These are phyloP conservation scores for Ophiorrhiza pumila DNA, from an alignment of 257 asterid genomes.

Conservation along the genomic window DNA sequence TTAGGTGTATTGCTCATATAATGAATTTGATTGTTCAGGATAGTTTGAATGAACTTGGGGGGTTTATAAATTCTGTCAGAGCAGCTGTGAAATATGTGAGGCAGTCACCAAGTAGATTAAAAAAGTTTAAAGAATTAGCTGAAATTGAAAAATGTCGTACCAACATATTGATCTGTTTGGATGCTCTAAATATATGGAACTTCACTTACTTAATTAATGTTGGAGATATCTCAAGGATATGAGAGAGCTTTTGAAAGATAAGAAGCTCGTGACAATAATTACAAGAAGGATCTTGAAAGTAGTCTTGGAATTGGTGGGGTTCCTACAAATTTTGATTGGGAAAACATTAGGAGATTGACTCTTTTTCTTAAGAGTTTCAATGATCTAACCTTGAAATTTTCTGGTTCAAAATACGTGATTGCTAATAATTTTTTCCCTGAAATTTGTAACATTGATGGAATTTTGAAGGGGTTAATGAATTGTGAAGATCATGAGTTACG, in stretches of 20 bases:
- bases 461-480: not conserved
- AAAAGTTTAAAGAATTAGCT: slow-evolving; percentile 4
- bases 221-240: not conserved
- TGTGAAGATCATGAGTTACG: not conserved
- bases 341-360: not conserved
- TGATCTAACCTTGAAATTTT: not conserved
- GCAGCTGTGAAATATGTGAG: not conserved
- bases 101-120: not conserved
- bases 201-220: slow-evolving; percentile 4
- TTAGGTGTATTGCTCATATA: slow-evolving; percentile 9
- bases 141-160: not conserved
- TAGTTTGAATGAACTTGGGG: not conserved
- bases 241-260: not conserved
- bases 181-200: slow-evolving; percentile 4
- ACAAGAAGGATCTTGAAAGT: not conserved
- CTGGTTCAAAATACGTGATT: not conserved
- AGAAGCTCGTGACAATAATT: not conserved
- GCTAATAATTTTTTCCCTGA: not conserved
- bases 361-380: not conserved
- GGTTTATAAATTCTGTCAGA: not conserved
- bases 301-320: no score
- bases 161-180: not conserved
- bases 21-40: slow-evolving; percentile 8
- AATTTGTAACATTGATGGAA: not conserved
- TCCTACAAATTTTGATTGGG: not conserved